These are phyloP conservation scores for Piloderma croceum DNA, from an alignment of 768 basidiomycete genomes.

Conservation along the genomic window DNA sequence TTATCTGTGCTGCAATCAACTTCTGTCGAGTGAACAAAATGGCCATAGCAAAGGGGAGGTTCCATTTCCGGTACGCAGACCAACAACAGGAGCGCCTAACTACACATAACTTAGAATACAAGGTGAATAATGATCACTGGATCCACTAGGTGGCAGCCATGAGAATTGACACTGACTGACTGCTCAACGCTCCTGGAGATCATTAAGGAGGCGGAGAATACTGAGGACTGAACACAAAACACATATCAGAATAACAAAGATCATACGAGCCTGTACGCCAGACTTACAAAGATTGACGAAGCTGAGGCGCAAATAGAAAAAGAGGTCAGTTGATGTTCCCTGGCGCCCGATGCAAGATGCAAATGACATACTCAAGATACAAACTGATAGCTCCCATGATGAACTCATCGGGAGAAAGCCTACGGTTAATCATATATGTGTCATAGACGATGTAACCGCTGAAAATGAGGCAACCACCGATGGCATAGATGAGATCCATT, in stretches of 20 bases:
- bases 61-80: too few relatives aligned
- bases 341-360: not conserved
- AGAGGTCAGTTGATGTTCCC: too few relatives aligned
- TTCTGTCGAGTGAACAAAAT: too few relatives aligned
- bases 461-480: slow-evolving; percentile 77
- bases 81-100: too few relatives aligned
- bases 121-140: too few relatives aligned
- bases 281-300: slow-evolving; percentile 86
- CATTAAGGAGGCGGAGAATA: slow-evolving; percentile 77
- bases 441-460: slow-evolving; percentile 89
- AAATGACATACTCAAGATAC: slow-evolving; percentile 81
- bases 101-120: too few relatives aligned
- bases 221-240: slow-evolving; percentile 53
- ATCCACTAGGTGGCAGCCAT: too few relatives aligned
- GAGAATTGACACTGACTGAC: too few relatives aligned
- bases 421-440: slow-evolving; percentile 85
- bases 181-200: slow-evolving; percentile 13
- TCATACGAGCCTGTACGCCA: too few relatives aligned
- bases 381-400: slow-evolving; percentile 87
- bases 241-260: not conserved
- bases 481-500: slow-evolving; percentile 75
- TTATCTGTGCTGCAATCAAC: too few relatives aligned
- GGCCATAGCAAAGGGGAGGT: too few relatives aligned
- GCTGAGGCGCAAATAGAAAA: too few relatives aligned
- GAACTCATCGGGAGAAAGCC: slow-evolving; percentile 87